Percentiles rank a stretch among this genome's conserved stretches.
Evolutionary conservation across 2,329 filamentous ascomycete genomes (phyloP).

Genomic region (Didymella segeticola): DNA sequence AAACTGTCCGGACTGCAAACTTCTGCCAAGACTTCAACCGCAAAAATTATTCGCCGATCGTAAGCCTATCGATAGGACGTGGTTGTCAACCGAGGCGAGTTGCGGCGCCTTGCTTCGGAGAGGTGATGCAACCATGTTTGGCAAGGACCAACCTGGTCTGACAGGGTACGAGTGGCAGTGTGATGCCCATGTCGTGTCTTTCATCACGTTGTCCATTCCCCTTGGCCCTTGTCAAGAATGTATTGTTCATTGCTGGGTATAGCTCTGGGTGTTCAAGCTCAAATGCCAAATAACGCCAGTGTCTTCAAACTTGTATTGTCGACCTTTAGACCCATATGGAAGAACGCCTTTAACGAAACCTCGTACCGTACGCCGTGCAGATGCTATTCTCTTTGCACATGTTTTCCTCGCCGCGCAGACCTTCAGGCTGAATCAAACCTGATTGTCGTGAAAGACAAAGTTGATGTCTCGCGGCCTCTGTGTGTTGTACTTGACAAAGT

Average conservation of each 20-base stretch:
- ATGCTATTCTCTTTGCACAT: neutral
- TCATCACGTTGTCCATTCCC: neutral
- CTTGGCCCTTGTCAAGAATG: neutral
- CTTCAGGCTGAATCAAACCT: constrained; percentile 44
- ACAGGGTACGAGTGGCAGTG: neutral
- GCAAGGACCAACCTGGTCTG: neutral
- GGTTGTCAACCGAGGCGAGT: constrained; percentile 14
- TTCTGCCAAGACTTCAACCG: constrained; percentile 10
- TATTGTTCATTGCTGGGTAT: constrained; percentile 13
- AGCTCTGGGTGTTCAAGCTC: neutral
- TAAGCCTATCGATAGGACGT: constrained; percentile 16
- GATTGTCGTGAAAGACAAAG: constrained; percentile 93
- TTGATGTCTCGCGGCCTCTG: constrained; percentile 85
- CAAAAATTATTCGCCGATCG: constrained; percentile 20
- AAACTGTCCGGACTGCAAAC: neutral
- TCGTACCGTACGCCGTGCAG: neutral
- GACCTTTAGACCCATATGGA: neutral
- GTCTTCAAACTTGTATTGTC: neutral
- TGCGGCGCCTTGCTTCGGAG: constrained; percentile 5
- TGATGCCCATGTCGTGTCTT: neutral
- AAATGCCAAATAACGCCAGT: neutral
- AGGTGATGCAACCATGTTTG: neutral
- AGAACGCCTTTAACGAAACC: neutral
- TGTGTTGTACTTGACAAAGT: constrained; percentile 83
- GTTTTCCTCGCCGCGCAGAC: neutral